Evolutionary conservation across 2,329 filamentous ascomycete species (phyloP), one percentile per base, ranked within the genome.

Genomic region (Leptodontidium sp.): DNA sequence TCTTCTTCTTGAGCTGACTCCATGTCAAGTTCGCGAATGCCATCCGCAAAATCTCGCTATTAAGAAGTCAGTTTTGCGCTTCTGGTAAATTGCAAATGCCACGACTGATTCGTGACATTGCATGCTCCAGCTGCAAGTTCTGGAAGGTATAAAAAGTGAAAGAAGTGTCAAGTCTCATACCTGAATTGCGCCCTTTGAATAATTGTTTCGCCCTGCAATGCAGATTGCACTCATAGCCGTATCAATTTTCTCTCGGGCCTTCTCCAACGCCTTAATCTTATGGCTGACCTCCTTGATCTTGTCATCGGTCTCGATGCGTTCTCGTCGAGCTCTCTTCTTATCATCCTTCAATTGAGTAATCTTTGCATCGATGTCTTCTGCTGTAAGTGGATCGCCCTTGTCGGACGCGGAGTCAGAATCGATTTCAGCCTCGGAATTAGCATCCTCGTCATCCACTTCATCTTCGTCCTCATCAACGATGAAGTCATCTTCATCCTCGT

Each of bases 281-380:
- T 24, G 32, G 14, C 43, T 61, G n/a, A 55, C 21, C 17, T 8
- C 11, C 47, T 61, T 66, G 29, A 84, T 81, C 67, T 84, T 69
- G 1, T 59, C 12, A 52, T 76, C 74, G 2, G 79, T 66, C 5
- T 75, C 64, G 26, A 69, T 70, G 1, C 68, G 73, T 65, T 82
- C 73, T 4, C 71, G 68, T 14, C 80, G 78, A 17, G 80, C 80
- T 9, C 77, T 76, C 70, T 82, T 85, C 74, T 82, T 85, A 4
- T 75, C 74, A 1, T 76, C 70, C 70, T 80, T 83, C 3, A 85
- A 71, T 40, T 84, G 80, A 1, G 79, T 77, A 12, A 87, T 72
- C 59, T 84, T 84, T 1, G 72, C 68, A 4, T 81, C 77, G 15
- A 85, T 80, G 12, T 79, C 76, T 2, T 80, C 76, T 11, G 75